Base-by-base conservation (phyloP, 164 flowering plant genomes). In the Warburgia ugandensis region DNA sequence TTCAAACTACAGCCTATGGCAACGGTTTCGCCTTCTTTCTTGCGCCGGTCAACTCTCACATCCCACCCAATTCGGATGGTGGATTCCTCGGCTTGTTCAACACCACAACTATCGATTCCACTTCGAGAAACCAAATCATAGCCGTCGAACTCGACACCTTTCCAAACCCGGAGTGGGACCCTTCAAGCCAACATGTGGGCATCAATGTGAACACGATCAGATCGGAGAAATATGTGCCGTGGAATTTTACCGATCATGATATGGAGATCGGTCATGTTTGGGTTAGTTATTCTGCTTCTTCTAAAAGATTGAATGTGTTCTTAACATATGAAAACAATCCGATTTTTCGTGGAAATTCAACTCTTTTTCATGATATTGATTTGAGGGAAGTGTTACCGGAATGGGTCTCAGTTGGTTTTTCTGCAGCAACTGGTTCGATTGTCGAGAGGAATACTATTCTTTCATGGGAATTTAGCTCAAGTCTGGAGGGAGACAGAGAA, bases 21-120 rank as follows among this genome's bases (percentile, higher is more conserved):
- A 41, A 60, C 22, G 76, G 76, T 1, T 17, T 74, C 2, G 59
- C 68, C 30, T 72, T 75, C 62, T 72, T 72, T 55, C 55, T 75
- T 12, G 67, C 68, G 25, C 72, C 77, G 1, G 44, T 22, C 4
- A 62, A 47, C 13, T 66, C 44, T 23, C 25, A 45, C 3, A 66
- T 71, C 50, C 77, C 83, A 0, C 59, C 45, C 1, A 61, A 72
- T 29, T 68, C 74, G 0, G 36, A 9, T 1, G 78, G 77, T 25
- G 73, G 75, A 0, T 66, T 22, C 20, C 59, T 79, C 1, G 85
- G 81, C 29, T 58, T 82, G 1, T 67, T 68, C 50, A 68, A 63
- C 62, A 26, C 58, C 5, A 53, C 43, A 1, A 45, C 46, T 9
- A 28, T 32, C 30, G 38, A 45, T 12, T 23, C 48, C 32, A 19